Evolutionary conservation across 306 rosid genomes (phyloP).

Genomic region (Medicago truncatula): MtrunA17r5.0-ANR NC_053046.1:36638001-36638500

Average conservation of each 20-base stretch:
- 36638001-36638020: conserved; percentile 34
- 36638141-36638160: conserved; percentile 68
- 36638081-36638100: conserved; percentile 59
- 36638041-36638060: conserved; percentile 35
- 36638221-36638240: conserved; percentile 59
- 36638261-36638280: conserved; percentile 66
- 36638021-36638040: background rate
- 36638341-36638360: conserved; percentile 54
- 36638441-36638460: conserved; percentile 49
- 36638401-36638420: conserved; percentile 50
- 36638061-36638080: conserved; percentile 29
- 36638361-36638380: conserved; percentile 53
- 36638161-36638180: conserved; percentile 77
- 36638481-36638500: conserved; percentile 47
- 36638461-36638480: conserved; percentile 16
- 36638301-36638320: conserved; percentile 48
- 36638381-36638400: conserved; percentile 57
- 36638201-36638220: conserved; percentile 63
- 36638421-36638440: conserved; percentile 49
- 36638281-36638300: conserved; percentile 53
- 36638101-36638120: conserved; percentile 69
- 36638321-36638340: conserved; percentile 48
- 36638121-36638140: conserved; percentile 76
- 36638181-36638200: conserved; percentile 68
- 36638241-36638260: conserved; percentile 60